Evolutionary conservation across 2,329 filamentous ascomycete species (phyloP).

Genomic region (Hymenoscyphus linearis): DNA sequence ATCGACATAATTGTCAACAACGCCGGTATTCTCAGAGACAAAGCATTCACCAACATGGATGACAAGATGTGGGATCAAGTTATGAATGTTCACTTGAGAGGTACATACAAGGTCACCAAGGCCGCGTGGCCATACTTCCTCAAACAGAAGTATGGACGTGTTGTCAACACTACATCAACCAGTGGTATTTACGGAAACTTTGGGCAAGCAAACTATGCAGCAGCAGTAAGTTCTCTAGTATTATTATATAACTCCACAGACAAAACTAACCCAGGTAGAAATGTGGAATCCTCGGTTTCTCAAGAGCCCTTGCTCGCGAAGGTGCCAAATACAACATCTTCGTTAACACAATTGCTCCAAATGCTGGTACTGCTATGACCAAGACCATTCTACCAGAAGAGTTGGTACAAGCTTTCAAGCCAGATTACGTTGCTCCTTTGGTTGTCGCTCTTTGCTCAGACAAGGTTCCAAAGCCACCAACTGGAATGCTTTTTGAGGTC

Average conservation of each 20-base stretch:
- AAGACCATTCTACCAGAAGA: constrained; percentile 91
- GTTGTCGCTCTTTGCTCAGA: constrained; percentile 82
- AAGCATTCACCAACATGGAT: constrained; percentile 97
- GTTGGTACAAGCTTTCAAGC: constrained; percentile 98
- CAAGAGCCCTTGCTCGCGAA: constrained; percentile 85
- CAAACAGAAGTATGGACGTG: constrained; percentile 96
- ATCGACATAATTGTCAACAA: constrained; percentile 98
- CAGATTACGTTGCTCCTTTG: constrained; percentile 92
- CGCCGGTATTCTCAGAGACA: constrained; percentile 93
- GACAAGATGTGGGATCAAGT: constrained; percentile 91
- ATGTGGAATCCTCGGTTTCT: constrained; percentile 91
- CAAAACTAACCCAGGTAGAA: constrained; percentile 46
- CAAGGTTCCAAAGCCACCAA: constrained; percentile 77
- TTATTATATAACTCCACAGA: constrained; percentile 30
- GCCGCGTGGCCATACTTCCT: constrained; percentile 96
- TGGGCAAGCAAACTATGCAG: constrained; percentile 95
- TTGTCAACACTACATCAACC: constrained; percentile 95
- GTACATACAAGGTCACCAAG: constrained; percentile 95
- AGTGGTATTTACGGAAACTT: constrained; percentile 99
- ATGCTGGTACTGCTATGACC: constrained; percentile 94
- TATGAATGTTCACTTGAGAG: constrained; percentile 84
- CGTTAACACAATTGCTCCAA: constrained; percentile 96
- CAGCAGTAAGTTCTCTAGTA: constrained; percentile 57
- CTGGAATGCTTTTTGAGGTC: constrained; percentile 87
- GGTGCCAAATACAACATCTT: constrained; percentile 97